Conservation (phyloP, 306 rosid species). For the Glycine latifolia region DNA sequence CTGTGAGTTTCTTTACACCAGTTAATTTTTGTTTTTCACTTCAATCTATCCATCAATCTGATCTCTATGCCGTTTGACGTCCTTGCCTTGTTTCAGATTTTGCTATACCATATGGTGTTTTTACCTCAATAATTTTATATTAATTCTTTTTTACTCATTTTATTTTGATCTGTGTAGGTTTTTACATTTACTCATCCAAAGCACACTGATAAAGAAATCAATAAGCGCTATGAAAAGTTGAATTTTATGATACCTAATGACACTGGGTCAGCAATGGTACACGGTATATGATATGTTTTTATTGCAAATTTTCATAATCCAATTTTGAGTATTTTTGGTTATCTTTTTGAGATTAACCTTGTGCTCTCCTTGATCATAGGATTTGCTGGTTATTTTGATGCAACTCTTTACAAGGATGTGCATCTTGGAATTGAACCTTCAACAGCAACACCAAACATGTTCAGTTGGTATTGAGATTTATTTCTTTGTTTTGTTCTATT, state of each 20-base stretch:
- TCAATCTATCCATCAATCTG: not conserved
- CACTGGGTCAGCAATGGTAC: constrained; percentile 88
- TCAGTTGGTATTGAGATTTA: constrained; percentile 77
- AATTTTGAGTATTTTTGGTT: not conserved
- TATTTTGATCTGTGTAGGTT: constrained; percentile 59
- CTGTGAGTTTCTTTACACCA: constrained; percentile 60
- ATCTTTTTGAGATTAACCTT: constrained; percentile 15
- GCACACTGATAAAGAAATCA: constrained; percentile 56
- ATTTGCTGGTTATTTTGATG: constrained; percentile 95
- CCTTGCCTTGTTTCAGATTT: not conserved
- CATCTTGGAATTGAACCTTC: constrained; percentile 96
- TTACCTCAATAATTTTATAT: constrained; percentile 17
- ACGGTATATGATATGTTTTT: constrained; percentile 66
- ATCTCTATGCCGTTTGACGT: not conserved
- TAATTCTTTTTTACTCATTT: constrained; percentile 6
- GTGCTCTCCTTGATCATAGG: constrained; percentile 56
- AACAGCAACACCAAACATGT: constrained; percentile 95
- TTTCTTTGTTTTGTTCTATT: constrained; percentile 4
- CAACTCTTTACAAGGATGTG: constrained; percentile 78
- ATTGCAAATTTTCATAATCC: constrained; percentile 11
- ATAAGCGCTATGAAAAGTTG: constrained; percentile 77
- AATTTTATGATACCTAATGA: constrained; percentile 69
- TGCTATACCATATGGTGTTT: not conserved
- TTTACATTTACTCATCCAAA: constrained; percentile 86
- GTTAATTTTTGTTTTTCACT: not conserved